These are phyloP conservation scores for Trichoderma asperelloides DNA, from an alignment of 495 filamentous ascomycete species.

Conservation along the genomic window DNA sequence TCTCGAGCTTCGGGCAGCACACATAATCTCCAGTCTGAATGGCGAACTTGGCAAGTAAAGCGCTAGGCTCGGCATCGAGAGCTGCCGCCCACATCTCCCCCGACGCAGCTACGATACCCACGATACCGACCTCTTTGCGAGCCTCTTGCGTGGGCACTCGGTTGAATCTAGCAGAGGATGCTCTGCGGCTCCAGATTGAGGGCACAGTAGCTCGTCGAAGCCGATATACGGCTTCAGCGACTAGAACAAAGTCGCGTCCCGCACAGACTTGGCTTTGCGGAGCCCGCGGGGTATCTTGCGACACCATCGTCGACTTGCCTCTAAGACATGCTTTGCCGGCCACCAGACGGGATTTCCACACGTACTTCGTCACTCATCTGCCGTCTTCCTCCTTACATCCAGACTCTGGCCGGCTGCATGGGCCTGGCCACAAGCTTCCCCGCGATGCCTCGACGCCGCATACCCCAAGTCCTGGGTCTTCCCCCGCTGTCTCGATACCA, in stretches of 20 bases:
- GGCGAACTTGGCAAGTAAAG: neutral
- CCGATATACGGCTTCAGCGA: neutral
- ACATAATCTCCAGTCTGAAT: neutral
- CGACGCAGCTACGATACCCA: neutral
- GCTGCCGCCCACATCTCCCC: conserved; percentile 1
- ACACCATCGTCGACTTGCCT: neutral
- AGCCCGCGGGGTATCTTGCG: conserved; percentile 6
- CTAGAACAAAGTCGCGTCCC: neutral
- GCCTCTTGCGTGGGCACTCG: neutral
- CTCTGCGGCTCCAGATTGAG: neutral
- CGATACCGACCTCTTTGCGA: neutral
- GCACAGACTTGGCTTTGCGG: neutral
- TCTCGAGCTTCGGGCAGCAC: neutral
- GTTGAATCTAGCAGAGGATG: neutral
- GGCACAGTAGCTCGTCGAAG: neutral
- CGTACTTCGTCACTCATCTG: conserved; percentile 94
- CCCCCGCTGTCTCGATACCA: conserved; percentile 47
- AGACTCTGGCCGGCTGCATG: conserved; percentile 54
- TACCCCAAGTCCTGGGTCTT: conserved; percentile 40
- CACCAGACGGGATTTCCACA: conserved; percentile 60
- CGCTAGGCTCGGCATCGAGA: conserved; percentile 1
- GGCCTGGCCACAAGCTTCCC: conserved; percentile 74
- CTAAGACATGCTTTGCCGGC: neutral
- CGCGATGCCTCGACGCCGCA: conserved; percentile 78
- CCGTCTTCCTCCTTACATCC: conserved; percentile 90